Conservation (phyloP, 75 land plant genomes). For the Sequoia sempervirens region DNA sequence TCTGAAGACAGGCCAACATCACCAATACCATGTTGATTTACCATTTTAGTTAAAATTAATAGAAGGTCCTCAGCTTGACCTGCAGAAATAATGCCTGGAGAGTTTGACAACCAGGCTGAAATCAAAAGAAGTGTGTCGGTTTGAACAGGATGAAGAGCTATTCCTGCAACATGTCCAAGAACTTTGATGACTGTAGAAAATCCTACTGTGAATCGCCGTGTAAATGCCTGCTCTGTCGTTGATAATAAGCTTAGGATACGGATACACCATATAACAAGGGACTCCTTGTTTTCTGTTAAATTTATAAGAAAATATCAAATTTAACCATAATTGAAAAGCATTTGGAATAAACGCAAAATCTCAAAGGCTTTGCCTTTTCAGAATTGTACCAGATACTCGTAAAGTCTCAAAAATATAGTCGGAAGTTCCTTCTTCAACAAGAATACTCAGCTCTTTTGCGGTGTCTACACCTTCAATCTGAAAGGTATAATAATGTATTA, state of each 20-base stretch:
- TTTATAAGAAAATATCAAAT: not conserved
- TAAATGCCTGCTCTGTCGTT: constrained; percentile 46
- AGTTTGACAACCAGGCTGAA: constrained; percentile 34
- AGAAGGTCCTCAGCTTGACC: constrained; percentile 55
- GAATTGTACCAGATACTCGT: constrained; percentile 67
- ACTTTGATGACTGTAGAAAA: constrained; percentile 54
- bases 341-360: not conserved
- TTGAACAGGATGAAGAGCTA: constrained; percentile 69
- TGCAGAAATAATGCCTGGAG: constrained; percentile 62
- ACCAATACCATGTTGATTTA: constrained; percentile 39
- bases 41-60: constrained; percentile 34
- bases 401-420: constrained; percentile 88
- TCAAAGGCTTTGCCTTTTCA: not conserved
- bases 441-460: constrained; percentile 31
- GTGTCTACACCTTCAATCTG: constrained; percentile 21
- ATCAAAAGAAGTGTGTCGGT: constrained; percentile 49
- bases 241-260: constrained; percentile 60
- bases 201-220: constrained; percentile 61
- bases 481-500: constrained; percentile 40
- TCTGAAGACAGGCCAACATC: constrained; percentile 55
- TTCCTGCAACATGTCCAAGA: constrained; percentile 51
- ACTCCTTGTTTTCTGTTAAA: constrained; percentile 53
- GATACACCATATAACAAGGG: constrained; percentile 42
- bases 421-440: constrained; percentile 71
- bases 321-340: not conserved